Conservation (phyloP, 192 early-diverging fungal genomes). For the Coemansia sp. region DNA sequence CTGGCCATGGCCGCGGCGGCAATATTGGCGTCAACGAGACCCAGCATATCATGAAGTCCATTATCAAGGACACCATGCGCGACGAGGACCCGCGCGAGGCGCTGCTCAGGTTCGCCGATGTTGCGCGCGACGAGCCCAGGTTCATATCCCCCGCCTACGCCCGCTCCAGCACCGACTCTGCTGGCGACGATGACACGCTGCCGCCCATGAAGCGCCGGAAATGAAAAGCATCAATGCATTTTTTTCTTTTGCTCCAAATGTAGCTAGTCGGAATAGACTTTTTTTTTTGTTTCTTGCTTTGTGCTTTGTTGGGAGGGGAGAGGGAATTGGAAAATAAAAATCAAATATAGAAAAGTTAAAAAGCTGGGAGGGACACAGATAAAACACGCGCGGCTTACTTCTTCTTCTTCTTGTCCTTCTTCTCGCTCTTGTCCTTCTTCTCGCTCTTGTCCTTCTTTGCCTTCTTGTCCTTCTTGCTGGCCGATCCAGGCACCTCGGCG, state of each 20-base stretch:
- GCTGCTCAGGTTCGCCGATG: conserved; percentile 80
- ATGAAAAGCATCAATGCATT: neutral
- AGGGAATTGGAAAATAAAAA: neutral
- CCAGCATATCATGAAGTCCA: conserved; percentile 81
- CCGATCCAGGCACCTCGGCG: conserved; percentile 23
- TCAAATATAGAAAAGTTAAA: neutral
- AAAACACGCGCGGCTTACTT: conserved; percentile 10
- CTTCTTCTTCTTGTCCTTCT: conserved; percentile 61
- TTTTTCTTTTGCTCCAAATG: too few relatives aligned
- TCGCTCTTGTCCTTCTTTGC: conserved; percentile 42
- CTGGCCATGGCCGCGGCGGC: conserved; percentile 83
- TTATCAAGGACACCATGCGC: conserved; percentile 70
- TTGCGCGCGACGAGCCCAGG: conserved; percentile 77
- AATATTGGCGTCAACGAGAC: conserved; percentile 80
- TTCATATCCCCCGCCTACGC: conserved; percentile 86
- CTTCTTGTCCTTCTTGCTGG: conserved; percentile 43
- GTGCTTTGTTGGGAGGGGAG: neutral
- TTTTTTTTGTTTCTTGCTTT: neutral
- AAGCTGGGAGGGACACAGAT: too few relatives aligned
- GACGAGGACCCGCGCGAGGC: conserved; percentile 94
- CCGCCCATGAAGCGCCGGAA: conserved; percentile 50
- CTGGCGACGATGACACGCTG: conserved; percentile 47
- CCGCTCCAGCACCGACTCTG: conserved; percentile 76
- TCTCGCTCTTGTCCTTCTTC: conserved; percentile 22
- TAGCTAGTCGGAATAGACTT: too few relatives aligned